These are phyloP conservation scores for Plicaturopsis crispa DNA, from an alignment of 768 basidiomycete species.

Conservation along the genomic window DNA sequence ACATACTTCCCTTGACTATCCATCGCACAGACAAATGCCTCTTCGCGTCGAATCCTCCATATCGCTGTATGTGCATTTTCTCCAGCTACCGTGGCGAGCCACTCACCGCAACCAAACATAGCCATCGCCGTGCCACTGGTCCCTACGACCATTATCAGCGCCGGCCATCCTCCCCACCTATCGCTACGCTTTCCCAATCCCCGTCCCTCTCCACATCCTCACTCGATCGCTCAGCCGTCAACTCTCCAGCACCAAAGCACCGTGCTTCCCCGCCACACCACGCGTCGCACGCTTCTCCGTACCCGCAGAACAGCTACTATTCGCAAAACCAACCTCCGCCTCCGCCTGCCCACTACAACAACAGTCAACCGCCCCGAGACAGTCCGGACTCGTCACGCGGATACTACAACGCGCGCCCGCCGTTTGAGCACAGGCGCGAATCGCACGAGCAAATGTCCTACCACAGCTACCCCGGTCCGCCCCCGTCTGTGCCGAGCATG, in stretches of 20 bases:
- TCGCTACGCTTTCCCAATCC: slow-evolving; percentile 47
- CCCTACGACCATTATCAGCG: slow-evolving; percentile 32
- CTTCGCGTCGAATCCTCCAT: slow-evolving; percentile 37
- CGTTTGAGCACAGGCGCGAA: too few relatives aligned
- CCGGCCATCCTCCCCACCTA: slow-evolving; percentile 39
- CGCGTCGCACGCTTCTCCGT: slow-evolving; percentile 20
- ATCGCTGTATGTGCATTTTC: slow-evolving; percentile 21
- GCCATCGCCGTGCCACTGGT: slow-evolving; percentile 29
- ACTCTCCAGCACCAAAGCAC: slow-evolving; percentile 60
- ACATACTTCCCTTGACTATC: slow-evolving; percentile 11
- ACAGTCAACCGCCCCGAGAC: slow-evolving; percentile 19
- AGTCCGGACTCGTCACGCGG: slow-evolving; percentile 26
- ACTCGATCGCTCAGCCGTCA: slow-evolving; percentile 50
- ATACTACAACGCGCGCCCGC: slow-evolving; percentile 20
- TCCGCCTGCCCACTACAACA: slow-evolving; percentile 22
- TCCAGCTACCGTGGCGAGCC: slow-evolving; percentile 11
- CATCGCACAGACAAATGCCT: slow-evolving; percentile 32
- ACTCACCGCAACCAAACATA: slow-evolving; percentile 11
- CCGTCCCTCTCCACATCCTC: slow-evolving; percentile 55
- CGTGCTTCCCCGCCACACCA: slow-evolving; percentile 33
- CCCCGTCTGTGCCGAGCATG: too few relatives aligned
- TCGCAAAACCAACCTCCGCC: slow-evolving; percentile 25
- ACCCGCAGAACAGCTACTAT: slow-evolving; percentile 32
- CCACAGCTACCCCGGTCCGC: too few relatives aligned
- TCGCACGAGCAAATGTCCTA: too few relatives aligned